Evolutionary conservation across 495 filamentous ascomycete species (phyloP).

Genomic region (Lichenothelia convexa): DNA sequence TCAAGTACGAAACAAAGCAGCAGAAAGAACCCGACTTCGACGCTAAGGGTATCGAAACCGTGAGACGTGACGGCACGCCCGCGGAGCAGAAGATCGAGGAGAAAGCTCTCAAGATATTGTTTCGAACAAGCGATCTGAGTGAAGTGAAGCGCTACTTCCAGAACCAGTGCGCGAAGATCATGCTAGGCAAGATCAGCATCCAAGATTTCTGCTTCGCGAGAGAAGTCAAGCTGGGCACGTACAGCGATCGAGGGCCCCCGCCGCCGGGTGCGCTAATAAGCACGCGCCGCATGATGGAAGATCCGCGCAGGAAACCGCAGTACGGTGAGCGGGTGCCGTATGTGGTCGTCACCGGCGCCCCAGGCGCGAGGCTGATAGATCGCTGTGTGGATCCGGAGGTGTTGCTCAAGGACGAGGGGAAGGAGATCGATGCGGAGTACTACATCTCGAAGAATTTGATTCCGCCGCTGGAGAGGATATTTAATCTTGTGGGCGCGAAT

Average conservation of each 20-base stretch:
- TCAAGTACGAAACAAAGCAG: slow-evolving; percentile 71
- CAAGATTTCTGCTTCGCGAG: slow-evolving; percentile 92
- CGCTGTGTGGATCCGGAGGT: slow-evolving; percentile 76
- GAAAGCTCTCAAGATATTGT: slow-evolving; percentile 74
- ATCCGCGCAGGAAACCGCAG: slow-evolving; percentile 75
- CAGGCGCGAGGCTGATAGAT: slow-evolving; percentile 71
- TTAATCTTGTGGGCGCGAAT: slow-evolving; percentile 90
- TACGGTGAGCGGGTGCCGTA: slow-evolving; percentile 92
- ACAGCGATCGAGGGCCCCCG: slow-evolving; percentile 58
- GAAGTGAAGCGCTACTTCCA: slow-evolving; percentile 87
- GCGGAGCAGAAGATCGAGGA: slow-evolving; percentile 97
- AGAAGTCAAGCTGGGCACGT: slow-evolving; percentile 80
- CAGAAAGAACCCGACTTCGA: slow-evolving; percentile 84
- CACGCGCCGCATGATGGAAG: slow-evolving; percentile 65
- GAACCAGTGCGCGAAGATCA: slow-evolving; percentile 78
- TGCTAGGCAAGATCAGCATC: slow-evolving; percentile 70
- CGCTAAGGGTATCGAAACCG: slow-evolving; percentile 95
- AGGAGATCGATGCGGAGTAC: slow-evolving; percentile 88
- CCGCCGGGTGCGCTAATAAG: slow-evolving; percentile 81
- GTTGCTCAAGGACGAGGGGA: slow-evolving; percentile 53
- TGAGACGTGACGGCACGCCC: slow-evolving; percentile 82
- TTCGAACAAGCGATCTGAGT: slow-evolving; percentile 74
- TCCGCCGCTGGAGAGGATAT: slow-evolving; percentile 86
- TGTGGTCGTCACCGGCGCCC: slow-evolving; percentile 74
- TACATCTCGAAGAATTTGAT: slow-evolving; percentile 94